Evolutionary conservation across 2,329 filamentous ascomycete genomes (phyloP).

Genomic region (Aspergillus hortae): DNA sequence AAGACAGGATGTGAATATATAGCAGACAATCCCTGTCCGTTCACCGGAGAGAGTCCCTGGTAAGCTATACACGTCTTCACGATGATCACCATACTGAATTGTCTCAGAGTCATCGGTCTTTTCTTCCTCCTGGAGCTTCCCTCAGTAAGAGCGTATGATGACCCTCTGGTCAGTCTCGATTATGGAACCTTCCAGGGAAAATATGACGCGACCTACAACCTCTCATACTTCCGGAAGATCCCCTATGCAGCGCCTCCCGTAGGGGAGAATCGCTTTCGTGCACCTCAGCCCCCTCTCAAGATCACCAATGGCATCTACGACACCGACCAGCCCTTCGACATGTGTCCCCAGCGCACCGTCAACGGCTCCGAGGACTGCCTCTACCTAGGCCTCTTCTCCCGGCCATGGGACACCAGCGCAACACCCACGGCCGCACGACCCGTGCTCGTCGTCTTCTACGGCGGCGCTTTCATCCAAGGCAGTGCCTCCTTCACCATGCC

Average conservation of each 20-base stretch:
- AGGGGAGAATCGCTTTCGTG: conserved; percentile 58
- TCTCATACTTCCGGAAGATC: conserved; percentile 59
- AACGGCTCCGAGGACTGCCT: conserved; percentile 60
- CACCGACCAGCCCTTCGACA: conserved; percentile 53
- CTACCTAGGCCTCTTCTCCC: conserved; percentile 58
- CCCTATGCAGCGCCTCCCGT: conserved; percentile 59
- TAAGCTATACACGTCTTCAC: background rate
- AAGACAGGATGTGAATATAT: too few species aligned
- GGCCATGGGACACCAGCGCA: conserved; percentile 48
- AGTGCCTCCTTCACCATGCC: conserved; percentile 54
- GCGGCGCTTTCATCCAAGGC: conserved; percentile 60
- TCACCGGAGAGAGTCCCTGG: too few species aligned
- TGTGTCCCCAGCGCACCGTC: conserved; percentile 57
- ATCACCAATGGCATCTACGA: conserved; percentile 52
- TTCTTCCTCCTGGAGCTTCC: conserved; percentile 7
- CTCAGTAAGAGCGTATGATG: conserved; percentile 15
- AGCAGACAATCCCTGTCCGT: too few species aligned
- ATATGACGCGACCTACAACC: conserved; percentile 52
- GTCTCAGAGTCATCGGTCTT: background rate
- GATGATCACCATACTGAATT: background rate
- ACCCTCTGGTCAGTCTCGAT: conserved; percentile 42
- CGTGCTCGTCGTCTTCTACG: conserved; percentile 59
- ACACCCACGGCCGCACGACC: conserved; percentile 42
- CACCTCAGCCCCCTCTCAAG: conserved; percentile 53
- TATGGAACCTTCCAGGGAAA: conserved; percentile 54